Percentiles rank a stretch among this genome's conserved stretches.
Conservation (phyloP, 257 asterid genomes). For the Cinchona pubescens region DNA sequence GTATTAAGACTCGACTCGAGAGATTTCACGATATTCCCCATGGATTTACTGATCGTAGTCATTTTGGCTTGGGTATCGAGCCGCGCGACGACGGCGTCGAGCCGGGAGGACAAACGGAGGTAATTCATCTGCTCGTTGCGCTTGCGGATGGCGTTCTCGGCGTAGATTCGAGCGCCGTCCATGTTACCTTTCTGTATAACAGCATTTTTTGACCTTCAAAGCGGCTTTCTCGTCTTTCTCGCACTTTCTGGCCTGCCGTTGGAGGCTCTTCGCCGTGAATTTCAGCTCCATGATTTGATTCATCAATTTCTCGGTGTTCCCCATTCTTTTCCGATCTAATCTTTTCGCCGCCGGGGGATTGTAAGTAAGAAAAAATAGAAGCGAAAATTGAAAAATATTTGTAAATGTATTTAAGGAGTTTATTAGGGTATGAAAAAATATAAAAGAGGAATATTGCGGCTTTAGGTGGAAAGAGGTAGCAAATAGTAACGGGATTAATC, state of each 20-base stretch:
- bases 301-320: conserved; percentile 85
- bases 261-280: conserved; percentile 80
- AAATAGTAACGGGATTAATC: no score
- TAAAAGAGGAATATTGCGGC: no score
- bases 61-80: conserved; percentile 98
- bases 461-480: no score
- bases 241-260: conserved; percentile 86
- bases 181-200: conserved; percentile 98
- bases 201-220: conserved; percentile 78
- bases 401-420: no score
- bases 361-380: no score
- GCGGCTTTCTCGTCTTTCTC: conserved; percentile 93
- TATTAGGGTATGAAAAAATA: no score
- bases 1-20: conserved; percentile 76
- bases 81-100: conserved; percentile 94
- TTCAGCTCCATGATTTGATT: conserved; percentile 93
- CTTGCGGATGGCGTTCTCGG: conserved; percentile 95
- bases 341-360: no score
- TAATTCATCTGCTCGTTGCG: conserved; percentile 94
- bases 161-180: conserved; percentile 99
- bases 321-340: conserved; percentile 43
- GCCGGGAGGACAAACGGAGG: conserved; percentile 88
- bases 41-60: conserved; percentile 77
- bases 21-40: conserved; percentile 82
- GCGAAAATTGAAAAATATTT: no score